phyloP scores from a whole-genome alignment of 352 stramenopile species.

The Phytophthora meadii region DNA sequence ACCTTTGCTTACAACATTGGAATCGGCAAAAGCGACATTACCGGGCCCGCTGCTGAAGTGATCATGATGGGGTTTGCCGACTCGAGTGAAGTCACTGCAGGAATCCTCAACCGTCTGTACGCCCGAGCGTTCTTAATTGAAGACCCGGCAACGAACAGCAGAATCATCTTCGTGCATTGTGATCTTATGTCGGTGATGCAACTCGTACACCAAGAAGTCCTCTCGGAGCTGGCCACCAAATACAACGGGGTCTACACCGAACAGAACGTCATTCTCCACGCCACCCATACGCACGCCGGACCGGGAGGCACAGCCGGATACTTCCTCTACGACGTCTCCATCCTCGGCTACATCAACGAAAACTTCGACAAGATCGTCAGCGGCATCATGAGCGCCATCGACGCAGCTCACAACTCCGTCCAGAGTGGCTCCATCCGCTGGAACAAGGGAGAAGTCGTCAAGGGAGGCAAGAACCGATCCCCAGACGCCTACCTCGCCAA shows the following conservation, averaged over 20 bases:
- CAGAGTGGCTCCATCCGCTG: constrained; percentile 51
- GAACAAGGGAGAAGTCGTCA: constrained; percentile 38
- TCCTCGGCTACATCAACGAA: constrained; percentile 56
- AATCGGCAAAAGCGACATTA: constrained; percentile 69
- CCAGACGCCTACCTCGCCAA: constrained; percentile 77
- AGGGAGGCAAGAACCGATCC: constrained; percentile 74
- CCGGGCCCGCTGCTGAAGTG: constrained; percentile 57
- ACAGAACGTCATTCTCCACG: constrained; percentile 80
- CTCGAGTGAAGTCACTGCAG: constrained; percentile 26
- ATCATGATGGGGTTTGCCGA: constrained; percentile 74
- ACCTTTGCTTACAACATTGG: constrained; percentile 50
- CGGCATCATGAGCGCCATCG: constrained; percentile 72
- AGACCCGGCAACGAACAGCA: constrained; percentile 37
- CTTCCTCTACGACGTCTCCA: constrained; percentile 73
- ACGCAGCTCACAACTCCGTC: constrained; percentile 62
- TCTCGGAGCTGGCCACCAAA: constrained; percentile 45
- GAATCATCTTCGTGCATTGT: constrained; percentile 59
- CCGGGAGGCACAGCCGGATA: constrained; percentile 81
- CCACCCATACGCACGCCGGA: constrained; percentile 85
- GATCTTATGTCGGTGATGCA: constrained; percentile 57
- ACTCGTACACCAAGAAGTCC: constrained; percentile 60
- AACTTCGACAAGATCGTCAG: constrained; percentile 73
- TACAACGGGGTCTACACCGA: constrained; percentile 57
- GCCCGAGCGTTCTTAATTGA: constrained; percentile 69
- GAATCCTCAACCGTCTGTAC: constrained; percentile 71